Evolutionary conservation across 2,329 filamentous ascomycete species (phyloP), one percentile per base, ranked within the genome.

Genomic region (Sporothrix brasiliensis): DNA sequence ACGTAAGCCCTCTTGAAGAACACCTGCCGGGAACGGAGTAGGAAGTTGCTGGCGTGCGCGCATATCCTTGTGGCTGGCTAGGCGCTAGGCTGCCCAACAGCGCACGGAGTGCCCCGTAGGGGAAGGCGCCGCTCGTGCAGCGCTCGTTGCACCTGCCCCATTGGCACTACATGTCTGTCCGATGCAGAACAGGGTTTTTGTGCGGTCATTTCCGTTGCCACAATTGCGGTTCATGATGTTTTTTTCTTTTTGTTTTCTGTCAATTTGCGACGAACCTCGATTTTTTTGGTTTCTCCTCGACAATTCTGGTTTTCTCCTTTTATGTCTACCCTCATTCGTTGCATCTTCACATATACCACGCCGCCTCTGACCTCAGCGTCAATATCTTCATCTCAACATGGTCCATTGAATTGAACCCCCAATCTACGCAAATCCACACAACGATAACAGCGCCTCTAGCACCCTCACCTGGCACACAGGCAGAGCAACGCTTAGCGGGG

Each of bases 401-500:
- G 19, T 66, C 41, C 63, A 39, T 52, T 50, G 61, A 65, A 11
- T 34, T 50, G 24, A 7, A 50, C 49, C 44, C 41, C 47, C 61
- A 49, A 65, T 65, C 44, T 49, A 30, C 44, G 24, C 61, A 50
- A 21, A 44, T 13, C 3, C 39, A 21, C 58, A 53, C 30, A 11
- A 14, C 16, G 4, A 24, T 19, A 44, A 61, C 54, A 10, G 21
- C 39, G 19, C 10, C 30, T 27, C 44, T 53, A 53, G 68, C 6
- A 34, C 68, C 58, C 47, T 49, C 58, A 65, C 6, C 49, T 44
- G 47, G 60, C 68, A 69, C 50, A 34, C 44, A 65, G 49, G 10
- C 60, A 63, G 60, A 39, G 58, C 68, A 65, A 41, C 44, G 7
- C 54, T 65, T 69, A 63, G 68, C 56, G 68, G 54, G 58, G 68